phyloP scores from a whole-genome alignment of 1,139 yeast species.

The Pichiaceae sp. region DNA sequence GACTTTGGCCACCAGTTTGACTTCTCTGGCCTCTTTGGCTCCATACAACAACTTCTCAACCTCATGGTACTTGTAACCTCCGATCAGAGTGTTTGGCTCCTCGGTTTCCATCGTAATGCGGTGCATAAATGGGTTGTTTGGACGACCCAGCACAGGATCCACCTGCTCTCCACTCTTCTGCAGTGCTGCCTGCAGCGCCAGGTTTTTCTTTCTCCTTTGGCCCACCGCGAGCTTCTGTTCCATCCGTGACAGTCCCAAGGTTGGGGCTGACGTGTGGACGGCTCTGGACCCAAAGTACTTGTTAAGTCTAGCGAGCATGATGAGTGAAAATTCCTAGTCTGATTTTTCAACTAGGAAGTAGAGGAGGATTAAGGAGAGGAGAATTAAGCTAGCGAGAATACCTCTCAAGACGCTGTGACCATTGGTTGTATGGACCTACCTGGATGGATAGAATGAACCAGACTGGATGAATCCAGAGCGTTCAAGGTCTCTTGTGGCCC shows the following conservation, averaged over 20 bases:
- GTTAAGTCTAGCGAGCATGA: too few relatives aligned
- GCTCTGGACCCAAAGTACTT: too few relatives aligned
- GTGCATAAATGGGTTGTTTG: conserved; percentile 57
- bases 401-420: too few relatives aligned
- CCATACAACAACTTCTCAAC: conserved; percentile 74
- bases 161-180: conserved; percentile 24
- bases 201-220: conserved; percentile 22
- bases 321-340: too few relatives aligned
- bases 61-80: conserved; percentile 52
- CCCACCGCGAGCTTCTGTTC: conserved; percentile 7
- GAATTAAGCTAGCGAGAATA: too few relatives aligned
- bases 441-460: too few relatives aligned
- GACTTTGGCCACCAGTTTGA: conserved; percentile 27
- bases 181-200: conserved; percentile 18
- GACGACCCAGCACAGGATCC: conserved; percentile 78
- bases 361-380: too few relatives aligned
- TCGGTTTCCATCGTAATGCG: conserved; percentile 59
- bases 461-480: too few relatives aligned
- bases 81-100: conserved; percentile 53
- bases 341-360: too few relatives aligned
- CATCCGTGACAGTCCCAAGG: background rate
- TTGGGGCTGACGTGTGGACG: too few relatives aligned
- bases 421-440: too few relatives aligned
- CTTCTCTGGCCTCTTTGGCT: conserved; percentile 56
- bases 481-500: too few relatives aligned